These are phyloP conservation scores for Dichotomocladium elegans DNA, from an alignment of 371 early-diverging fungal species.

Conservation along the genomic window DNA sequence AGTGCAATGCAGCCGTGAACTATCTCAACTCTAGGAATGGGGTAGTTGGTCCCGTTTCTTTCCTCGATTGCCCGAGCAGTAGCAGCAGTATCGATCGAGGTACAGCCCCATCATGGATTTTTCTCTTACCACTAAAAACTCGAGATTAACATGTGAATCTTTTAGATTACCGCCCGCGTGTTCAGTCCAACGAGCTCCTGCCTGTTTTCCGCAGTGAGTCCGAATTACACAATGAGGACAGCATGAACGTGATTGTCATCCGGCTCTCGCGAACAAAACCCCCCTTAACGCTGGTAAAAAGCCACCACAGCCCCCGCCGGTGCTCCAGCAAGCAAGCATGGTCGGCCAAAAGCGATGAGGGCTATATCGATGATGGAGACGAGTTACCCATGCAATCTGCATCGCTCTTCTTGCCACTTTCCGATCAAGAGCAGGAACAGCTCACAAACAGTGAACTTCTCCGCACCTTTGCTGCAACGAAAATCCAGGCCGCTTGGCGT, in stretches of 20 bases:
- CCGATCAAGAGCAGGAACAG: conserved; percentile 18
- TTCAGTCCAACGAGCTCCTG: conserved; percentile 10
- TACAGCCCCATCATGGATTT: neutral
- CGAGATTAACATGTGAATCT: neutral
- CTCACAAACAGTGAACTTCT: conserved; percentile 14
- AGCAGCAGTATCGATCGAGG: conserved; percentile 7
- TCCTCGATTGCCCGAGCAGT: neutral
- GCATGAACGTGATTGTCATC: conserved; percentile 24
- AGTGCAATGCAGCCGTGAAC: neutral
- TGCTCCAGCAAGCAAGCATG: neutral
- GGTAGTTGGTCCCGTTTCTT: neutral
- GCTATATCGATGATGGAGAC: conserved; percentile 23
- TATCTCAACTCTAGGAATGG: conserved; percentile 1
- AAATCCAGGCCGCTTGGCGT: conserved; percentile 31
- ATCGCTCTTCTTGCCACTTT: conserved; percentile 35
- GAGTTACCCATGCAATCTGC: conserved; percentile 31
- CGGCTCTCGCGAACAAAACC: neutral
- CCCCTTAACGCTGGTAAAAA: neutral
- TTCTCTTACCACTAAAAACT: neutral
- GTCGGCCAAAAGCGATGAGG: conserved; percentile 24
- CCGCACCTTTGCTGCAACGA: conserved; percentile 22
- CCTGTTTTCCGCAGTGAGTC: conserved; percentile 17
- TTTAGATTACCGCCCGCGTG: neutral
- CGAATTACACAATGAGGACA: conserved; percentile 13
- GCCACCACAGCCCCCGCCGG: conserved; percentile 9